Base-by-base conservation (phyloP, 495 filamentous ascomycete species). In the Collariella sp. region DNA sequence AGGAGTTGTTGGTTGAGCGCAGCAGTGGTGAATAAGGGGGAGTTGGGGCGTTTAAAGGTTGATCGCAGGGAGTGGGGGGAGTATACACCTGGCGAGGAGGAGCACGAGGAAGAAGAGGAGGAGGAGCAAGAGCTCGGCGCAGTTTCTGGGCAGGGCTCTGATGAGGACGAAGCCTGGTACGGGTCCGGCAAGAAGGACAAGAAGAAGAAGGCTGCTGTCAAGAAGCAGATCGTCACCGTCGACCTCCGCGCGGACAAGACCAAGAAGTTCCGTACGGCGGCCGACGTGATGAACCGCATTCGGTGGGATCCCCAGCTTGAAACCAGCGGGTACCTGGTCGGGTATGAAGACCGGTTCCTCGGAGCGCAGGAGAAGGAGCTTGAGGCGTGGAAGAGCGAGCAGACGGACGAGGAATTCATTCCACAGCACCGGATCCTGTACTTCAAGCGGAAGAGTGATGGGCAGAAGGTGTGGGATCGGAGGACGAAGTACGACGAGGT, bases 351-450 rank as follows among this genome's bases (percentile, higher is more conserved):
- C 60, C 76, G 88, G 12, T 90, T 89, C 52, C 57, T 78, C 9
- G 87, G 86, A 0, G 70, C 73, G 10, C 73, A 78, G 60, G 86
- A 91, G 67, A 79, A 81, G 49, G 62, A 70, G 6, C 67, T 89
- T 9, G 77, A 76, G 43, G 70, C 72, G 29, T 91, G 88, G 87
- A 87, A 84, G 69, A 78, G 70, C 18, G 87, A 91, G 54, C 74
- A 81, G 40, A 91, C 86, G 23, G 83, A 91, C 57, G 84, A 91
- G 59, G 88, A 91, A 56, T 91, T 89, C 61, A 91, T 91, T 57
- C 88, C 88, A 7, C 79, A 85, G 68, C 88, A 91, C 68, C 77
- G 88, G 5, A 83, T 91, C 45, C 47, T 86, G 46, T 88, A 84
- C 57, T 88, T 91, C 56, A 80, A 78, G 64, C 73, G 76, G 45